phyloP scores from a whole-genome alignment of 352 stramenopile genomes.

The Pythium plurisporium region DNA sequence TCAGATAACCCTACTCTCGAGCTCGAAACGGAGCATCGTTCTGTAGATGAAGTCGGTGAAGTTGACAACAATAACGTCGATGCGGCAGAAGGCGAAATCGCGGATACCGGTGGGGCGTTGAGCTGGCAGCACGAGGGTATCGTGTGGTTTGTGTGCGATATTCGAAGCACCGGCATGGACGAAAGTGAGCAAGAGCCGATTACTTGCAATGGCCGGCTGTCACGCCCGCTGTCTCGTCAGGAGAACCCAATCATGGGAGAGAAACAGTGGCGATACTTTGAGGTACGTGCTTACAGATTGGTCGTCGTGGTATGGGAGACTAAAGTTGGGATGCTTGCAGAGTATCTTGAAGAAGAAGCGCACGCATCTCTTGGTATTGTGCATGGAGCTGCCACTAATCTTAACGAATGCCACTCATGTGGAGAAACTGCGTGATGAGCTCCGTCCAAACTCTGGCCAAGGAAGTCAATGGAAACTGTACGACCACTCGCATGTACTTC shows the following conservation, averaged over 20 bases:
- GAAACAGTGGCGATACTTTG: conserved; percentile 58
- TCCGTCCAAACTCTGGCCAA: not conserved
- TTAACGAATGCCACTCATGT: conserved; percentile 45
- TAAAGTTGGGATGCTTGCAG: conserved; percentile 20
- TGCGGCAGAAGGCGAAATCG: not conserved
- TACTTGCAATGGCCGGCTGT: conserved; percentile 61
- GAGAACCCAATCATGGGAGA: conserved; percentile 64
- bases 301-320: not conserved
- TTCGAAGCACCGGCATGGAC: conserved; percentile 2
- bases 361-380: conserved; percentile 52
- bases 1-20: no score
- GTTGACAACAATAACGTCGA: not conserved
- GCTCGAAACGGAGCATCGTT: no score
- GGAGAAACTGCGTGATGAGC: conserved; percentile 40
- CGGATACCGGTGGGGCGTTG: conserved; percentile 6
- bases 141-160: conserved; percentile 64
- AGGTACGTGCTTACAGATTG: conserved; percentile 26
- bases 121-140: conserved; percentile 38
- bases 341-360: conserved; percentile 62
- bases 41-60: not conserved
- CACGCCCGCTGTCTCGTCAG: conserved; percentile 37
- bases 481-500: conserved; percentile 39
- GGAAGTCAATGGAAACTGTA: conserved; percentile 39
- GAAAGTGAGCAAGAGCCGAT: conserved; percentile 31
- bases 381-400: conserved; percentile 63